phyloP scores from a whole-genome alignment of 1,284 basidiomycete genomes.

The Trichosporon ovoides region DNA sequence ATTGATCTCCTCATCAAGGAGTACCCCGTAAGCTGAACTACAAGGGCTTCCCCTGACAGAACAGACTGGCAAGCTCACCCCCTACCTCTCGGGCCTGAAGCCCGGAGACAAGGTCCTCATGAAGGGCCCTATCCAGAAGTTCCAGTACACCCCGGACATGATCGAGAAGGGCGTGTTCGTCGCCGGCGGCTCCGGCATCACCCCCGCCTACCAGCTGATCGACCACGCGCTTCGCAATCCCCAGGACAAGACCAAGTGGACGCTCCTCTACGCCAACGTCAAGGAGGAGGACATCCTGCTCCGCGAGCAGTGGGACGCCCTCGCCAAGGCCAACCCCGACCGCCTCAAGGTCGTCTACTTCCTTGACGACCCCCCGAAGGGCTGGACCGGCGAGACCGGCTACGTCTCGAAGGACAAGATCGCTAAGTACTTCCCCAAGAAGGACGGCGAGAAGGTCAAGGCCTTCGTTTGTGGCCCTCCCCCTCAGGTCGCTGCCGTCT shows the following conservation, averaged over 20 bases:
- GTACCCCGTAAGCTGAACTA: constrained; percentile 43
- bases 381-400: constrained; percentile 70
- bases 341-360: constrained; percentile 64
- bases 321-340: constrained; percentile 21
- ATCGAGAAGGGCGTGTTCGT: constrained; percentile 82
- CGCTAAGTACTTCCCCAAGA: constrained; percentile 57
- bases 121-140: constrained; percentile 86
- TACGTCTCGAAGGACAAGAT: constrained; percentile 69
- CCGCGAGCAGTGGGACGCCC: constrained; percentile 60
- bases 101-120: constrained; percentile 76
- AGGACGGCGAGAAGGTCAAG: constrained; percentile 73
- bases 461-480: constrained; percentile 92
- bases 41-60: not conserved
- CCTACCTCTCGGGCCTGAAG: constrained; percentile 65
- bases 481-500: constrained; percentile 69
- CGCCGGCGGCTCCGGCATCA: constrained; percentile 60
- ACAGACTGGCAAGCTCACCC: constrained; percentile 63
- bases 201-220: constrained; percentile 58
- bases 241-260: constrained; percentile 93
- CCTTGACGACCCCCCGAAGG: constrained; percentile 67
- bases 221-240: constrained; percentile 60
- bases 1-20: constrained; percentile 81
- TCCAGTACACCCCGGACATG: constrained; percentile 75
- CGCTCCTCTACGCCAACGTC: constrained; percentile 83
- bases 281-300: constrained; percentile 87